These are phyloP conservation scores for Rhizoctonia solani DNA, from an alignment of 1,284 basidiomycete genomes.

Conservation along the genomic window DNA sequence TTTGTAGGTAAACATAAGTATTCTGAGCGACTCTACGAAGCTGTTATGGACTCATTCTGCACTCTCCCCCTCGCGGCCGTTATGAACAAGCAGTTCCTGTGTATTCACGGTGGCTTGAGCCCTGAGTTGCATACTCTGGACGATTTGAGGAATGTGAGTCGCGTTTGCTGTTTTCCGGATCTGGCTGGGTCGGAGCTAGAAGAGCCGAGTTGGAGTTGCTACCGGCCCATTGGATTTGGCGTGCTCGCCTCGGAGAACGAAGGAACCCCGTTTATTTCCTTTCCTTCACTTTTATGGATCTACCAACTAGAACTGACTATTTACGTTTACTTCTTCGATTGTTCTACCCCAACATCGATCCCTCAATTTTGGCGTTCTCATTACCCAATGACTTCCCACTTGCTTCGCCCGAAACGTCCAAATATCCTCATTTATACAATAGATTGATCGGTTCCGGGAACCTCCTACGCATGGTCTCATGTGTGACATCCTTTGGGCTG, in stretches of 20 bases:
- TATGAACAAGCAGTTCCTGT: conserved; percentile 98
- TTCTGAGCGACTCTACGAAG: conserved; percentile 86
- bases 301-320: background rate
- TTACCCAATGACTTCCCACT: background rate
- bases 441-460: conserved; percentile 94
- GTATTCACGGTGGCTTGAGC: conserved; percentile 91
- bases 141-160: conserved; percentile 75
- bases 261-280: too few relatives aligned
- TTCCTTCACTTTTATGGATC: too few relatives aligned
- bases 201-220: too few relatives aligned
- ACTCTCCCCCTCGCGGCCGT: conserved; percentile 87
- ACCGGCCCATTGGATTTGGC: too few relatives aligned
- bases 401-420: background rate
- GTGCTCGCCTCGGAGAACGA: too few relatives aligned
- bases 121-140: conserved; percentile 91
- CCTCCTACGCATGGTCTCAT: conserved; percentile 92
- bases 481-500: conserved; percentile 95
- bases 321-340: background rate
- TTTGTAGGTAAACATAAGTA: conserved; percentile 89
- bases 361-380: background rate
- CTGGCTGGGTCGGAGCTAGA: too few relatives aligned
- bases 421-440: too few relatives aligned
- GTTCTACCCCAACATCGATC: background rate
- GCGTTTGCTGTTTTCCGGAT: background rate
- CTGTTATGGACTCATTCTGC: conserved; percentile 93